Conservation (phyloP, 768 basidiomycete species). For the Rhodotorula babjevae region DNA sequence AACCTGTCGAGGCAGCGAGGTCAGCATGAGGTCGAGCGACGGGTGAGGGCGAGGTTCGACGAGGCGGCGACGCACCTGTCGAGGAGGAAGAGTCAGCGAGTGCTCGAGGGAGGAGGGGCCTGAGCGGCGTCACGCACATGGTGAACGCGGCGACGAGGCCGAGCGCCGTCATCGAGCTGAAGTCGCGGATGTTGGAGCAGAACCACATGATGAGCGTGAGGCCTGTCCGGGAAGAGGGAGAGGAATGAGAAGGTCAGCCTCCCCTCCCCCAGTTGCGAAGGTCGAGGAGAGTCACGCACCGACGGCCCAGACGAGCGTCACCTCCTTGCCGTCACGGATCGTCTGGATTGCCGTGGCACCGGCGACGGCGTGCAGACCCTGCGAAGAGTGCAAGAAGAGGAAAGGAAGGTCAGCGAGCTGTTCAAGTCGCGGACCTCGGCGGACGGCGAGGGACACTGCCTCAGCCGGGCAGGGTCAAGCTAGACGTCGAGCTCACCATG, state of each 20-base stretch:
- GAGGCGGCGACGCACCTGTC: too few species aligned
- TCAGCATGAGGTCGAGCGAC: too few species aligned
- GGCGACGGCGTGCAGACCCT: slow-evolving; percentile 51
- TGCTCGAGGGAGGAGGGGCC: too few species aligned
- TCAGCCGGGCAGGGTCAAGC: too few species aligned
- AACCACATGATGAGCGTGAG: slow-evolving; percentile 25
- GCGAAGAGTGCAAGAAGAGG: too few species aligned
- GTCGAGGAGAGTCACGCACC: slow-evolving; percentile 31
- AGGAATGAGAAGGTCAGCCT: not conserved
- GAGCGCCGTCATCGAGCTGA: slow-evolving; percentile 46
- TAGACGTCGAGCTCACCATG: too few species aligned
- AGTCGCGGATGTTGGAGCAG: slow-evolving; percentile 50
- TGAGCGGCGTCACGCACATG: slow-evolving; percentile 47
- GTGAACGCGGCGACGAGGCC: slow-evolving; percentile 51
- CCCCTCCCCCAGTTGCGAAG: not conserved
- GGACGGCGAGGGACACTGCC: not conserved
- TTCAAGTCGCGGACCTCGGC: too few species aligned
- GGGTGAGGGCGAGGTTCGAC: too few species aligned
- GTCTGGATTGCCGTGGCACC: slow-evolving; percentile 50
- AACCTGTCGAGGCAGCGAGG: not conserved
- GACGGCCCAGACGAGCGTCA: slow-evolving; percentile 51
- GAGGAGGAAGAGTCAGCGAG: too few species aligned
- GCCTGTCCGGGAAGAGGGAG: not conserved
- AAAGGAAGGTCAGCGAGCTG: slow-evolving; percentile 43
- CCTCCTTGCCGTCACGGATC: slow-evolving; percentile 47